These are phyloP conservation scores for Calcarisporium arbuscula DNA, from an alignment of 2,329 filamentous ascomycete genomes.

Conservation along the genomic window DNA sequence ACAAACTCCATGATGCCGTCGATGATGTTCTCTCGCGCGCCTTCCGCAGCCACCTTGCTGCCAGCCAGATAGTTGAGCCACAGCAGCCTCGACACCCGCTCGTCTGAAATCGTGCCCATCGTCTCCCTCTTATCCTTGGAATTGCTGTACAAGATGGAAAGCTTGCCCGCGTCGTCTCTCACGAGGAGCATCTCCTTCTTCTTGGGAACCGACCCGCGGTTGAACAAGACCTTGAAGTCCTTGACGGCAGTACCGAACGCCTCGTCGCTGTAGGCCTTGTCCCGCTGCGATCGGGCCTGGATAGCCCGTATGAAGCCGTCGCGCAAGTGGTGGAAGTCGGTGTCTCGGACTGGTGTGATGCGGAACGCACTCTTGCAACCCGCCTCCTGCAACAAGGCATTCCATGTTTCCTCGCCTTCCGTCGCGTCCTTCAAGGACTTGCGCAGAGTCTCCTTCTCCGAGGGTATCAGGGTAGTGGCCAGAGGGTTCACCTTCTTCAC, in stretches of 20 bases:
- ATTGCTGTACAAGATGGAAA: conserved; percentile 64
- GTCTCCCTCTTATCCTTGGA: conserved; percentile 48
- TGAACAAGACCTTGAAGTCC: conserved; percentile 77
- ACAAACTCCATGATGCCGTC: conserved; percentile 85
- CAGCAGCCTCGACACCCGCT: conserved; percentile 71
- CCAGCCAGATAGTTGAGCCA: conserved; percentile 91
- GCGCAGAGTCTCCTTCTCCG: conserved; percentile 71
- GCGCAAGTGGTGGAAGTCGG: conserved; percentile 85
- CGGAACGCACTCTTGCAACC: conserved; percentile 72
- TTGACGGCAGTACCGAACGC: conserved; percentile 68
- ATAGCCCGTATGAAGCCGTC: conserved; percentile 89
- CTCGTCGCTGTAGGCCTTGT: conserved; percentile 58
- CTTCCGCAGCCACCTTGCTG: conserved; percentile 78
- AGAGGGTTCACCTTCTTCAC: conserved; percentile 68
- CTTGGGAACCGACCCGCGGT: conserved; percentile 74
- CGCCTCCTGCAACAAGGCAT: conserved; percentile 57
- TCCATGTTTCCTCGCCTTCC: conserved; percentile 68
- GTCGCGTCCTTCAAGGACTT: conserved; percentile 62
- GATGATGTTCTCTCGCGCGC: conserved; percentile 73
- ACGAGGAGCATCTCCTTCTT: conserved; percentile 68
- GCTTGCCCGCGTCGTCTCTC: conserved; percentile 56
- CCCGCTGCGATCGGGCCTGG: conserved; percentile 60
- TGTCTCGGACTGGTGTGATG: conserved; percentile 85
- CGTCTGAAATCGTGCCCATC: conserved; percentile 69
- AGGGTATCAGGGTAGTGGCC: conserved; percentile 76